Evolutionary conservation across 768 basidiomycete species (phyloP).

Genomic region (Collybia sordida): DNA sequence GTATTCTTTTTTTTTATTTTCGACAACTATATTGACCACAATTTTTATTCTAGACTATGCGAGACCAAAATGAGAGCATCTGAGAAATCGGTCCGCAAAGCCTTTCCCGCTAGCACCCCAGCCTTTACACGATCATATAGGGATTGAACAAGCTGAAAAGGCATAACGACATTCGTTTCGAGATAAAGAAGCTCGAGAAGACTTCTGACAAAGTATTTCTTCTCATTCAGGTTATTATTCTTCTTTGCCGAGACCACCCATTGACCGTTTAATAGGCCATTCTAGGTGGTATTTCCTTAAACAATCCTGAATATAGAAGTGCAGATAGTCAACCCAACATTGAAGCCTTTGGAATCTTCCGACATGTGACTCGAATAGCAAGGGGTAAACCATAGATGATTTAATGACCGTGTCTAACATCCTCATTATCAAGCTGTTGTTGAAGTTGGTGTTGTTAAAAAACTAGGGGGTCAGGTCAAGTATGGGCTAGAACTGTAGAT

Average conservation of each 20-base stretch:
- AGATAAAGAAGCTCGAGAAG: conserved; percentile 66
- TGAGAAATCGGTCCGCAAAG: conserved; percentile 64
- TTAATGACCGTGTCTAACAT: not conserved
- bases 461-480: conserved; percentile 66
- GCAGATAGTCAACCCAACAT: conserved; percentile 70
- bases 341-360: conserved; percentile 70
- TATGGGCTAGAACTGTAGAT: conserved; percentile 73
- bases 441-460: conserved; percentile 69
- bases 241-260: not conserved
- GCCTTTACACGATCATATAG: conserved; percentile 21
- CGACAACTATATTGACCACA: not conserved
- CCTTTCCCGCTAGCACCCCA: not conserved
- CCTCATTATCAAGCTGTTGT: conserved; percentile 59
- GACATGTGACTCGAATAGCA: conserved; percentile 74
- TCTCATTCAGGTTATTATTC: conserved; percentile 63
- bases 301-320: conserved; percentile 65
- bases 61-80: conserved; percentile 70
- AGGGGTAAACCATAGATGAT: conserved; percentile 47
- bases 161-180: conserved; percentile 80
- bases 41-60: conserved; percentile 46
- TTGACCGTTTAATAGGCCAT: conserved; percentile 51
- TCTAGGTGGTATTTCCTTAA: conserved; percentile 69
- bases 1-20: not conserved
- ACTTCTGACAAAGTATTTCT: conserved; percentile 79
- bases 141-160: conserved; percentile 65